Conservation (phyloP, 805 yeast genomes). For the Sugiyamaella americana region DNA sequence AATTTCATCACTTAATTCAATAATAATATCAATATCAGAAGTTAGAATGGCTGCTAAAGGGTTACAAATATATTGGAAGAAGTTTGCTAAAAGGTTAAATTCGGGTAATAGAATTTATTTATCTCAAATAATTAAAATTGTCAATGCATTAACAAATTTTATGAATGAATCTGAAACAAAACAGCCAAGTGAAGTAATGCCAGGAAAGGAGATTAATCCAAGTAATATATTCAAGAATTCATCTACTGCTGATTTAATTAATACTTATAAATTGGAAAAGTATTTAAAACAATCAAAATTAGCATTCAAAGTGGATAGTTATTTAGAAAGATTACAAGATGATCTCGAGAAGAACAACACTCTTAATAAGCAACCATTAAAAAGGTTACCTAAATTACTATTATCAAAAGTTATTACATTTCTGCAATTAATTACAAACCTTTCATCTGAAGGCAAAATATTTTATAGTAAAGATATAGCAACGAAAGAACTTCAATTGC, state of each 20-base stretch:
- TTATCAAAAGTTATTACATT: constrained; percentile 63
- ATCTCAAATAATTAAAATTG: constrained; percentile 53
- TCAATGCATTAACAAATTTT: constrained; percentile 47
- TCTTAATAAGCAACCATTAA: neutral
- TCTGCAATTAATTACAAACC: constrained; percentile 59
- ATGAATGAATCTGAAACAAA: constrained; percentile 31
- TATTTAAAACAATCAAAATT: constrained; percentile 66
- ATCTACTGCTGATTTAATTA: constrained; percentile 63
- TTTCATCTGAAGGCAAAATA: constrained; percentile 71
- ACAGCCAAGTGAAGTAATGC: constrained; percentile 29
- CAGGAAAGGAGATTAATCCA: constrained; percentile 51
- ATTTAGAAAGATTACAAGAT: constrained; percentile 37
- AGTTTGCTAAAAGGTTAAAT: constrained; percentile 59
- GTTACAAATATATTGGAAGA: constrained; percentile 48
- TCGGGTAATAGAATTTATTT: constrained; percentile 67
- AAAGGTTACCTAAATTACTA: constrained; percentile 37
- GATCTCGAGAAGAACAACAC: constrained; percentile 6
- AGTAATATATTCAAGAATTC: constrained; percentile 47
- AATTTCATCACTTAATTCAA: constrained; percentile 62
- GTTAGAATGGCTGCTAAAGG: constrained; percentile 42
- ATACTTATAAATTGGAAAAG: constrained; percentile 57
- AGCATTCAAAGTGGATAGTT: constrained; percentile 77
- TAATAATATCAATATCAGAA: constrained; percentile 46
- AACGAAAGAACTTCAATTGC: constrained; percentile 34
- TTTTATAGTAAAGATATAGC: constrained; percentile 48